A percentile compares a stretch with the other conserved stretches of the same genome.
phyloP scores from a whole-genome alignment of 2,329 filamentous ascomycete genomes.

The Microdochium trichocladiopsis region DNA sequence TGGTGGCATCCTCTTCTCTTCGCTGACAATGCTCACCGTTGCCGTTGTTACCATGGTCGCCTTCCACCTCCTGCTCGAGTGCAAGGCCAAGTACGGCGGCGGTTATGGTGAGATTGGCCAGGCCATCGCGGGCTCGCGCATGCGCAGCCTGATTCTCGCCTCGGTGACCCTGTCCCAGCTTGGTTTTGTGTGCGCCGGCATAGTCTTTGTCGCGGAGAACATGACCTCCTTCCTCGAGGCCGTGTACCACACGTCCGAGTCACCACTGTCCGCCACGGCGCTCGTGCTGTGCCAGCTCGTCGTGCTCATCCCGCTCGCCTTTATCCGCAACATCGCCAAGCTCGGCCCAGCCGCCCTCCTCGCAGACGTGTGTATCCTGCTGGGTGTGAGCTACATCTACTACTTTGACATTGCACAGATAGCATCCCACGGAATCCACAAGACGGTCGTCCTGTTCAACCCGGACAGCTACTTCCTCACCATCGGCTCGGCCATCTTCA shows the following conservation, averaged over 20 bases:
- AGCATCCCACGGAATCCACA: constrained; percentile 45
- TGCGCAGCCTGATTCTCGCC: constrained; percentile 58
- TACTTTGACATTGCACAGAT: constrained; percentile 59
- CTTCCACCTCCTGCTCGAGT: constrained; percentile 65
- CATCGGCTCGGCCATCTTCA: constrained; percentile 68
- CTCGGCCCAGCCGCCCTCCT: constrained; percentile 62
- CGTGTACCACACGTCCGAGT: constrained; percentile 36
- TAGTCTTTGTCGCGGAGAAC: constrained; percentile 74
- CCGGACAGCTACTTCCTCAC: constrained; percentile 62
- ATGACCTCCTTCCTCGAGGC: constrained; percentile 60
- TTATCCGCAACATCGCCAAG: constrained; percentile 70
- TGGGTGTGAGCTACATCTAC: constrained; percentile 68
- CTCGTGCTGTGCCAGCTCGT: constrained; percentile 62
- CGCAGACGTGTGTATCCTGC: constrained; percentile 64
- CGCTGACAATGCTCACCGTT: constrained; percentile 57
- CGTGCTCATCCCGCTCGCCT: constrained; percentile 57
- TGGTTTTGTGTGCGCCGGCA: constrained; percentile 70
- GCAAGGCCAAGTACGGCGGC: constrained; percentile 55
- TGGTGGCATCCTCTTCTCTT: constrained; percentile 69
- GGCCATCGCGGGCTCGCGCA: constrained; percentile 53
- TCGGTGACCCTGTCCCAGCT: constrained; percentile 71
- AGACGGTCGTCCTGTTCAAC: constrained; percentile 63
- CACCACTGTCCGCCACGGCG: constrained; percentile 44
- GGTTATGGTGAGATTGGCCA: constrained; percentile 70
- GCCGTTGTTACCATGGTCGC: constrained; percentile 62